Conservation (phyloP, 768 basidiomycete genomes). For the Austroboletus festivus region DNA sequence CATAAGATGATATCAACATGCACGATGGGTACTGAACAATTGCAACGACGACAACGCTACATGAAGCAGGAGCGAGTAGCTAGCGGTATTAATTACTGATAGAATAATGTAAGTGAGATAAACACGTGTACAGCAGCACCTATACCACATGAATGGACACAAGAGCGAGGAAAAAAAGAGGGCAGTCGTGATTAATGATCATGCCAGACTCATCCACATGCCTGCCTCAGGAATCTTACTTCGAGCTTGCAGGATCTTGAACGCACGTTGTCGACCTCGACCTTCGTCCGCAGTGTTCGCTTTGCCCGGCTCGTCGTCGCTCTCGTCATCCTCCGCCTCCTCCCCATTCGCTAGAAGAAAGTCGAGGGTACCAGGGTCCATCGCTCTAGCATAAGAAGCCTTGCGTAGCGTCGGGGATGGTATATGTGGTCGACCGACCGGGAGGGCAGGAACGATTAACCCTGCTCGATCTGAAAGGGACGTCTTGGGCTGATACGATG, state of each 20-base stretch:
- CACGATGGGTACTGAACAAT: slow-evolving; percentile 14
- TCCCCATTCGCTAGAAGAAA: slow-evolving; percentile 52
- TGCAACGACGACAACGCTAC: slow-evolving; percentile 26
- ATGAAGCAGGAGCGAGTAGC: slow-evolving; percentile 26
- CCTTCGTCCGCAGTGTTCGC: slow-evolving; percentile 28
- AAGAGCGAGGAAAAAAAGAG: neutral
- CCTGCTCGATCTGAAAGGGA: slow-evolving; percentile 39
- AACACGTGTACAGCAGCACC: slow-evolving; percentile 10
- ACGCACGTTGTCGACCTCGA: slow-evolving; percentile 56
- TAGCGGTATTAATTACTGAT: slow-evolving; percentile 20
- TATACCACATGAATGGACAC: slow-evolving; percentile 11
- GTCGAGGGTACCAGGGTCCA: slow-evolving; percentile 71
- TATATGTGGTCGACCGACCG: slow-evolving; percentile 11
- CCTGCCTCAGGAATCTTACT: slow-evolving; percentile 65
- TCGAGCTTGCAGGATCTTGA: slow-evolving; percentile 68
- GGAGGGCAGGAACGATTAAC: slow-evolving; percentile 29
- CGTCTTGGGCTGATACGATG: slow-evolving; percentile 57
- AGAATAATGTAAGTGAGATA: slow-evolving; percentile 29
- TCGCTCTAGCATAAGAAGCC: slow-evolving; percentile 59
- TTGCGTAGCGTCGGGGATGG: slow-evolving; percentile 54
- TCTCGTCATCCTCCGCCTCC: slow-evolving; percentile 41
- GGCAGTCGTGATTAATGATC: slow-evolving; percentile 4
- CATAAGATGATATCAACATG: slow-evolving; percentile 11
- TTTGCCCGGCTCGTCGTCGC: slow-evolving; percentile 20
- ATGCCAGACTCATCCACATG: slow-evolving; percentile 82